Evolutionary conservation across 495 filamentous ascomycete genomes (phyloP), one percentile per base, ranked within the genome.

Genomic region (Astrocystis sublimbata): DNA sequence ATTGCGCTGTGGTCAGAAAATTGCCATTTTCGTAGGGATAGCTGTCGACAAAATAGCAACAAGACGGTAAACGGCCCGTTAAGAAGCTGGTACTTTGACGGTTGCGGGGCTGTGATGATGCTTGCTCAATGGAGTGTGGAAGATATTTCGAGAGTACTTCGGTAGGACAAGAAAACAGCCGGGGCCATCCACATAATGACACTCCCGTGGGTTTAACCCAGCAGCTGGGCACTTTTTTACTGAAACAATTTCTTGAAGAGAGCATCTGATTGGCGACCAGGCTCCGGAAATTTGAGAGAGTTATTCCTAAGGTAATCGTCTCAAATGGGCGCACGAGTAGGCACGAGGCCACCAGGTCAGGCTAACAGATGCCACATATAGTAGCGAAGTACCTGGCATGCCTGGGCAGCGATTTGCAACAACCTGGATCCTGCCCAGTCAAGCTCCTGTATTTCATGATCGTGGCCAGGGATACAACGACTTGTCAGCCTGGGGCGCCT

Each of bases 31-130:
- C 12, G 12, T 13, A 17, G 10, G 15, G 36, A 61, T 61, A 53
- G 47, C 38, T 36, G 31, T 33, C 52, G 47, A 61, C 47, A 53
- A 45, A 61, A 35, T 45, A 60, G 57, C 33, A 60, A 51, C 43
- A 43, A 23, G 23, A 43, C 6, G 38, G 58, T 61, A 61, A 61
- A 15, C 58, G 58, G 58, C 23, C 58, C 58, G 58, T 61, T 61
- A 35, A 45, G 24, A 30, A 21, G 35, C 28, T 19, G 23, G 30
- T 17, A 45, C 42, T 21, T 47, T 56, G 46, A 17, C 6, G 19
- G n/a, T 38, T 54, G 52, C 52, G 52, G 52, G 36, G 21, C 52
- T 24, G n/a, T n/a, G n/a, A n/a, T 56, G 52, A 24, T 35, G 9
- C 36, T 33, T 45, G 24, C 38, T 21, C 53, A 33, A 38, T 31